A percentile compares a stretch with the other conserved stretches of the same genome.
Evolutionary conservation across 1,284 basidiomycete genomes (phyloP).

Genomic region (Rhodofomes roseus): DNA sequence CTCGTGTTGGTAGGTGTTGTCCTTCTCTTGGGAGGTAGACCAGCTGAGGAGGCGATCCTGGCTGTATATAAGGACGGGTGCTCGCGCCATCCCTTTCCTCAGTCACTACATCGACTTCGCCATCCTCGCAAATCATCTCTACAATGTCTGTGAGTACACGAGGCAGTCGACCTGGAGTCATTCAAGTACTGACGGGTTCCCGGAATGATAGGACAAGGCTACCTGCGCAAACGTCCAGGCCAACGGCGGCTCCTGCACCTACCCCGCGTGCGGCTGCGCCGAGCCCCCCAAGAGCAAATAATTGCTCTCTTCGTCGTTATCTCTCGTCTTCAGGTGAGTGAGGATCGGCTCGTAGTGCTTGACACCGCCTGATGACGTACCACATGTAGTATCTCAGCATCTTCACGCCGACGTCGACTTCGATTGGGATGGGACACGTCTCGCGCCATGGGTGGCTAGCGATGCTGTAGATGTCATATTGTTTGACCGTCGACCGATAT

Average conservation of each 20-base stretch:
- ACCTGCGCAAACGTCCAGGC: slow-evolving; percentile 2
- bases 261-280: neutral
- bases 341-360: too few species aligned
- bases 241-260: slow-evolving; percentile 2
- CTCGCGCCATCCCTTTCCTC: neutral
- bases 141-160: neutral
- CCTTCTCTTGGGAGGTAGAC: neutral
- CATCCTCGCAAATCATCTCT: neutral
- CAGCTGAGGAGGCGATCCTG: too few species aligned
- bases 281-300: slow-evolving; percentile 3
- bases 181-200: neutral
- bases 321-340: neutral
- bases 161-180: neutral
- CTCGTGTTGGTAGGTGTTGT: neutral
- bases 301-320: neutral
- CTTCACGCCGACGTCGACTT: neutral
- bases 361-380: too few species aligned
- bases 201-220: neutral
- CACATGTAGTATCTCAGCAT: neutral
- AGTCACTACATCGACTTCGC: neutral
- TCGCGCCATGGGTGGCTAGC: neutral
- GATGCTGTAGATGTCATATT: neutral
- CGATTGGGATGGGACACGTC: neutral
- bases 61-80: neutral
- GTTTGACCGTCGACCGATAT: neutral